phyloP scores from a whole-genome alignment of 768 basidiomycete species.

The Boletus sensibilis region DNA sequence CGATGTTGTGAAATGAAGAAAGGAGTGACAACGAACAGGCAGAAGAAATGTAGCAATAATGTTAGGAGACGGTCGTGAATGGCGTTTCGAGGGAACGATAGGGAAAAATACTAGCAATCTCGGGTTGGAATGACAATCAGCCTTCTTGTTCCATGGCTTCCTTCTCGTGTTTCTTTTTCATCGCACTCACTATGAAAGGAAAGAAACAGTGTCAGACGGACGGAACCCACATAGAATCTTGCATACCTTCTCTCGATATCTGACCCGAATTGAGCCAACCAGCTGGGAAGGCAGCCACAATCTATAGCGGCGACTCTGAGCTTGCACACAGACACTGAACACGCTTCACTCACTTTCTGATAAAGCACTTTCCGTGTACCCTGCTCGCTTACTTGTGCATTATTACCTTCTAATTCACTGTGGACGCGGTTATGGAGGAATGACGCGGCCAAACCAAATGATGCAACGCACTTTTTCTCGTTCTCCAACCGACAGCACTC shows the following conservation, averaged over 20 bases:
- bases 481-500: constrained; percentile 71
- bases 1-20: neutral
- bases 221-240: neutral
- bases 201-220: neutral
- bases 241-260: constrained; percentile 81
- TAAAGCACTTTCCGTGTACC: constrained; percentile 77
- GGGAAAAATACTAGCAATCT: neutral
- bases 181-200: constrained; percentile 61
- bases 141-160: constrained; percentile 63
- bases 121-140: constrained; percentile 7
- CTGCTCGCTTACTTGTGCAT: constrained; percentile 76
- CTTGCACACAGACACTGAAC: neutral
- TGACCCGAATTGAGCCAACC: constrained; percentile 87
- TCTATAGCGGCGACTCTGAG: constrained; percentile 37
- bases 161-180: constrained; percentile 80
- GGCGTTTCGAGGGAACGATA: neutral
- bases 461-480: constrained; percentile 53
- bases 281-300: constrained; percentile 76
- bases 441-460: neutral
- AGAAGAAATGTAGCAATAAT: constrained; percentile 18
- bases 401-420: constrained; percentile 60
- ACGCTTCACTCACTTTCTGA: constrained; percentile 53
- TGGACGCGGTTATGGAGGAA: constrained; percentile 15
- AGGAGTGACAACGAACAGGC: neutral
- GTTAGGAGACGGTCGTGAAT: constrained; percentile 13